Percentiles rank a stretch among this genome's conserved stretches.
Evolutionary conservation across 768 basidiomycete species (phyloP).

Genomic region (Tulasnella sp.): DNA sequence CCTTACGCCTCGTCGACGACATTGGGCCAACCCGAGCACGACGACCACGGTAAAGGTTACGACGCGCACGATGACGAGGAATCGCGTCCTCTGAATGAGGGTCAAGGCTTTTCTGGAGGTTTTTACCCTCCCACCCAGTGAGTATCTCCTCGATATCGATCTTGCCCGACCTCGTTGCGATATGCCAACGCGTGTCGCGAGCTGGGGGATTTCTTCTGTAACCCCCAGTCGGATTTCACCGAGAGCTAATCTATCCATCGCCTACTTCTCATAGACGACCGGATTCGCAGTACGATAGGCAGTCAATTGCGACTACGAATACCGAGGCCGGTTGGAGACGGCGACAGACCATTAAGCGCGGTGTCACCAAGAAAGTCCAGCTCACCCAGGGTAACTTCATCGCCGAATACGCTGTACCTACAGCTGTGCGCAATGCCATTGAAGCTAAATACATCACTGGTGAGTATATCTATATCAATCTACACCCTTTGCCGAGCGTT

Average conservation of each 20-base stretch:
- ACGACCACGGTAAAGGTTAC: not conserved
- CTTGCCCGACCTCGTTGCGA: not conserved
- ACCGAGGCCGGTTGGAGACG: conserved; percentile 21
- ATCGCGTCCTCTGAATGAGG: conserved; percentile 61
- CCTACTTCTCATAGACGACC: conserved; percentile 22
- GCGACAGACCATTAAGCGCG: conserved; percentile 48
- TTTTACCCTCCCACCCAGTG: conserved; percentile 57
- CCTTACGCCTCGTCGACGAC: conserved; percentile 2
- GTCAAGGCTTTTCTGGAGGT: conserved; percentile 43
- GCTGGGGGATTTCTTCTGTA: not conserved
- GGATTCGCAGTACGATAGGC: conserved; percentile 50
- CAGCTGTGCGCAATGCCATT: conserved; percentile 69
- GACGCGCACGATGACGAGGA: conserved; percentile 48
- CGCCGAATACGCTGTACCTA: conserved; percentile 78
- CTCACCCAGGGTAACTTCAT: conserved; percentile 91
- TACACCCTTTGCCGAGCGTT: not conserved
- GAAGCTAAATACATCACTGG: conserved; percentile 62
- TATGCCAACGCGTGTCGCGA: not conserved
- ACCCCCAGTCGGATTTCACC: not conserved
- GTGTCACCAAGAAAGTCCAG: conserved; percentile 88
- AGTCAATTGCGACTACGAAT: conserved; percentile 31
- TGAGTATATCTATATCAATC: conserved; percentile 13
- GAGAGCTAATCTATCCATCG: not conserved
- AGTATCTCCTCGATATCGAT: conserved; percentile 22
- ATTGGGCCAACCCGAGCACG: not conserved